phyloP scores from a whole-genome alignment of 371 early-diverging fungal species.

The Saksenaea vasiformis region DNA sequence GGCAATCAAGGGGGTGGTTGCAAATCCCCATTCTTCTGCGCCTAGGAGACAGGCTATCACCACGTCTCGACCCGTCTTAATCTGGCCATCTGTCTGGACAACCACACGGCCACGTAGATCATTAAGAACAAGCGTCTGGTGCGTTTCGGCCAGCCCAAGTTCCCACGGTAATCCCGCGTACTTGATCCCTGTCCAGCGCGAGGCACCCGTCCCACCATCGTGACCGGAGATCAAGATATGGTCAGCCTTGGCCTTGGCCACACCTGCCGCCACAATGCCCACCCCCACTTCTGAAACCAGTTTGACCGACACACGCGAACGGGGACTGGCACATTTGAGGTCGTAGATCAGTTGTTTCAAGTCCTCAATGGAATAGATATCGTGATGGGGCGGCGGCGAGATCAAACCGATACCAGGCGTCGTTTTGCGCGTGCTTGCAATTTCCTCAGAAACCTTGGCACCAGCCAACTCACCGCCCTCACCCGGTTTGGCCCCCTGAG shows the following conservation, averaged over 20 bases:
- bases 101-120: constrained; percentile 91
- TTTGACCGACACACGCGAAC: constrained; percentile 89
- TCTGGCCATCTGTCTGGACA: constrained; percentile 95
- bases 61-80: constrained; percentile 94
- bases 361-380: constrained; percentile 95
- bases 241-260: constrained; percentile 94
- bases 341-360: constrained; percentile 95
- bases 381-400: constrained; percentile 97
- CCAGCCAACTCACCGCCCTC: constrained; percentile 84
- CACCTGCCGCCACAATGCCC: constrained; percentile 92
- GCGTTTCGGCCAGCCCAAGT: constrained; percentile 93
- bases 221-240: constrained; percentile 93
- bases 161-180: constrained; percentile 97
- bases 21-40: constrained; percentile 97
- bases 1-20: constrained; percentile 93
- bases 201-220: constrained; percentile 97
- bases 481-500: constrained; percentile 97
- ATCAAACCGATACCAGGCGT: constrained; percentile 95
- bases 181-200: constrained; percentile 96
- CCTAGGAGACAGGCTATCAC: constrained; percentile 92
- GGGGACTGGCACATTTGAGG: constrained; percentile 88
- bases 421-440: constrained; percentile 90
- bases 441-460: constrained; percentile 83
- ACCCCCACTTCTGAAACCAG: constrained; percentile 95
- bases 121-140: constrained; percentile 93